Evolutionary conservation across 495 filamentous ascomycete species (phyloP).

Genomic region (Trichocladium uniseriatum): DNA sequence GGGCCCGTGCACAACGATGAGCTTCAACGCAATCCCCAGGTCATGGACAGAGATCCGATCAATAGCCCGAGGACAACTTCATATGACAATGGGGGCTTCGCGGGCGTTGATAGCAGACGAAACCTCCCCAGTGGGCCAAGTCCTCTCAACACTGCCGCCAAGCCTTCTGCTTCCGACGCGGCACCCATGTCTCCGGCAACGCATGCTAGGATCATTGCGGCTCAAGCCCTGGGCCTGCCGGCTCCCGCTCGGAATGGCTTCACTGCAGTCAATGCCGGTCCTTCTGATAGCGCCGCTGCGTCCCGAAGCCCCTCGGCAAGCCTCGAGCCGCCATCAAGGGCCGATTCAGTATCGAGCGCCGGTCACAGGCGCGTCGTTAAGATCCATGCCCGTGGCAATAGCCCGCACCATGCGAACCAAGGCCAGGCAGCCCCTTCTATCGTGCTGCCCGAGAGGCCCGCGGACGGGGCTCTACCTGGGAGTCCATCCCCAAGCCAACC

Average conservation of each 20-base stretch:
- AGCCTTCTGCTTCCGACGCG: not conserved
- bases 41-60: no score
- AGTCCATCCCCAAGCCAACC: not conserved
- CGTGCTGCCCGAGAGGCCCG: slow-evolving; percentile 3
- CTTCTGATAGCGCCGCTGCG: not conserved
- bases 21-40: no score
- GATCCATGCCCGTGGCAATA: slow-evolving; percentile 15
- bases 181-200: not conserved
- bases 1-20: not conserved
- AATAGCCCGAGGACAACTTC: no score
- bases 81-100: no score
- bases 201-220: slow-evolving; percentile 12
- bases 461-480: not conserved
- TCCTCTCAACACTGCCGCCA: not conserved
- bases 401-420: slow-evolving; percentile 4
- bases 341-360: not conserved
- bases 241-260: slow-evolving; percentile 3
- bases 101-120: not conserved
- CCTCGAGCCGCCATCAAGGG: slow-evolving; percentile 6
- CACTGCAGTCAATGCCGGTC: not conserved
- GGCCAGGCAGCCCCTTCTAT: slow-evolving; percentile 3
- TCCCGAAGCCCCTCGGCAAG: slow-evolving; percentile 4
- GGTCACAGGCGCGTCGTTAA: slow-evolving; percentile 16
- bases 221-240: slow-evolving; percentile 11
- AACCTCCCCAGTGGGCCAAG: not conserved